Percentiles rank a stretch among this genome's conserved stretches.
These are phyloP conservation scores for Loxodes magnus DNA, from an alignment of 73 alveolate genomes.

Conservation along the genomic window DNA sequence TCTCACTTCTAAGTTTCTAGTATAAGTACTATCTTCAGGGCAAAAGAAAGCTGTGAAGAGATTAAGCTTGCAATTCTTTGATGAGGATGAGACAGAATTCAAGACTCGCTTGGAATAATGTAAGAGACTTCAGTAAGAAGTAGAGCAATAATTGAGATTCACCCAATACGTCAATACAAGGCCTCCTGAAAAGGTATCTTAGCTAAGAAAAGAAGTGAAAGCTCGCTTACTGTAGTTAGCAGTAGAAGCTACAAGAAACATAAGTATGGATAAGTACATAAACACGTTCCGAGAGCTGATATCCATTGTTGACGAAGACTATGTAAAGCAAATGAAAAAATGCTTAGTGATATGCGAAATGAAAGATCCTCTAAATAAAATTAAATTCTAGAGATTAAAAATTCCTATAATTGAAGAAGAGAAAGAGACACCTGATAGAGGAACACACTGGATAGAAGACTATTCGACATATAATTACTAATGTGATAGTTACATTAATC, in stretches of 20 bases:
- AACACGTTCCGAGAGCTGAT: conserved; percentile 49
- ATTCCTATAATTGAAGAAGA: conserved; percentile 42
- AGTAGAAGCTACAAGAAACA: conserved; percentile 22
- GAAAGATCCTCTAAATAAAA: conserved; percentile 72
- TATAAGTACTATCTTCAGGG: conserved; percentile 53
- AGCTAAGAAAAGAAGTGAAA: conserved; percentile 59
- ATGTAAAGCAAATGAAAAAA: conserved; percentile 84
- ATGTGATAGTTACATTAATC: conserved; percentile 12
- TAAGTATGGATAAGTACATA: conserved; percentile 38
- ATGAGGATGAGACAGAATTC: conserved; percentile 68
- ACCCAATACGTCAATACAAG: conserved; percentile 73
- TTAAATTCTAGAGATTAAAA: conserved; percentile 44
- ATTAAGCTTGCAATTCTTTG: conserved; percentile 65
- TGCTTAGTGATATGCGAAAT: conserved; percentile 72
- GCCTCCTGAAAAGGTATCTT: conserved; percentile 68
- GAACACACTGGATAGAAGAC: conserved; percentile 34
- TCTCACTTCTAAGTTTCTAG: conserved; percentile 65
- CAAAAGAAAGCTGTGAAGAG: conserved; percentile 74
- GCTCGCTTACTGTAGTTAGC: conserved; percentile 33
- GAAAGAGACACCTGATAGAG: conserved; percentile 39
- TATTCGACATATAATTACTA: no score
- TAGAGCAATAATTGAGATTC: conserved; percentile 71
- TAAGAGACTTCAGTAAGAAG: conserved; percentile 49
- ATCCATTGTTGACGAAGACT: conserved; percentile 69
- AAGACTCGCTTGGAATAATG: conserved; percentile 22